Conservation (phyloP, 2,329 filamentous ascomycete species). For the Thielaviopsis musarum region DNA sequence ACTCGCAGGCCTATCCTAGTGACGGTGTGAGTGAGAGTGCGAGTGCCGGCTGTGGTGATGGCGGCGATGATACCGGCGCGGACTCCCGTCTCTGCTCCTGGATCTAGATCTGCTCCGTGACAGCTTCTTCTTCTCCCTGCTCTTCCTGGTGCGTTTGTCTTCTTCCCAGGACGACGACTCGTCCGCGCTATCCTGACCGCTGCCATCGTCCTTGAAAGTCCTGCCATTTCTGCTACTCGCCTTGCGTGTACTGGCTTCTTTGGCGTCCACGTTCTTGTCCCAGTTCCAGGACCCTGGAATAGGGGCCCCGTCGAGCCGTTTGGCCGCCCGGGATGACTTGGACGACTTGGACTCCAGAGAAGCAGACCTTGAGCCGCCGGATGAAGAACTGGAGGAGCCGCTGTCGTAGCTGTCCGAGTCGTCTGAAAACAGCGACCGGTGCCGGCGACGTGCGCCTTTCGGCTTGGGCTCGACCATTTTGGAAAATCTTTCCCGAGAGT, state of each 20-base stretch:
- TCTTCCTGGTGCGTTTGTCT: background rate
- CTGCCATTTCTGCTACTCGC: background rate
- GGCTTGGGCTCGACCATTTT: background rate
- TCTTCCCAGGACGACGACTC: background rate
- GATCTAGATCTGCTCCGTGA: background rate
- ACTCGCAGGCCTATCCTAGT: background rate
- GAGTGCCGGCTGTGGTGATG: background rate
- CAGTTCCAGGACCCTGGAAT: slow-evolving; percentile 1
- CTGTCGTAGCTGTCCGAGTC: background rate
- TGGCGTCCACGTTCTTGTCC: background rate
- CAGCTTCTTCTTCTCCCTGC: background rate
- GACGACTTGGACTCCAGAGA: background rate
- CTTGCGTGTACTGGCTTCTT: background rate
- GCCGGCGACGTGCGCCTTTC: background rate
- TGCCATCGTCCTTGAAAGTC: background rate
- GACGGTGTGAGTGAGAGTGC: background rate
- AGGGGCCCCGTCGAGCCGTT: background rate
- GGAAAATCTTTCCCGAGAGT: background rate
- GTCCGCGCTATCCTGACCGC: background rate
- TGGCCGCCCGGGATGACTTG: too few relatives aligned
- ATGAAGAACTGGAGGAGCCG: background rate
- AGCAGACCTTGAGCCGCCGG: background rate
- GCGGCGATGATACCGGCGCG: background rate
- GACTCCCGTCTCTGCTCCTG: background rate
- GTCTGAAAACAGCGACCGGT: background rate